Conservation (phyloP, 164 flowering plant species). For the Saururus chinensis region DNA sequence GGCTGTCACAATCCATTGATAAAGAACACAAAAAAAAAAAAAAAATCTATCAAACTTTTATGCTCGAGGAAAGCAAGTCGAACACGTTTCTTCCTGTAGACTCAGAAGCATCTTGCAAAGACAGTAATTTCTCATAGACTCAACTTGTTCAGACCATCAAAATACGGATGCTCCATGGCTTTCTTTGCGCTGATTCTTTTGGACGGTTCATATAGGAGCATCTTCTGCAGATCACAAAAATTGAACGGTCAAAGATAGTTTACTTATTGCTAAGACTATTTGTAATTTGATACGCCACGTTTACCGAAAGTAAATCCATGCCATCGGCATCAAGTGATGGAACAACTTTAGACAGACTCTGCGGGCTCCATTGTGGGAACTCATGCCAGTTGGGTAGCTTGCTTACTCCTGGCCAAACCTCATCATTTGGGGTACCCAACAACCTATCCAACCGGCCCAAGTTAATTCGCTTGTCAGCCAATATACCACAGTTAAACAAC, state of each 20-base stretch:
- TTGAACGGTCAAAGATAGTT: not conserved
- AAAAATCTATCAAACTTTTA: not conserved
- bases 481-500: not conserved
- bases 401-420: conserved; percentile 85
- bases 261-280: not conserved
- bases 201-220: conserved; percentile 70
- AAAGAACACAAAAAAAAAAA: not conserved
- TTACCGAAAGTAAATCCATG: conserved; percentile 55
- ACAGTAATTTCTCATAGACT: conserved; percentile 22
- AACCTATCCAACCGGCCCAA: conserved; percentile 27
- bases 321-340: conserved; percentile 58
- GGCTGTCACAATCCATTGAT: too few relatives aligned
- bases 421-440: conserved; percentile 83
- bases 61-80: conserved; percentile 43
- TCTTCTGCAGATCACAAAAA: conserved; percentile 37
- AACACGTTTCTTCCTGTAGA: not conserved
- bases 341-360: conserved; percentile 48
- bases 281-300: conserved; percentile 6
- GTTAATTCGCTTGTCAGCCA: not conserved
- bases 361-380: conserved; percentile 78
- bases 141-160: conserved; percentile 50
- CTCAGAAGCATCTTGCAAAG: not conserved
- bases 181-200: conserved; percentile 78
- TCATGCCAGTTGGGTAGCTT: conserved; percentile 79
- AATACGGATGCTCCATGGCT: conserved; percentile 85